Evolutionary conservation across 371 early-diverging fungal genomes (phyloP).

Genomic region (Lichtheimia ramosa): DNA sequence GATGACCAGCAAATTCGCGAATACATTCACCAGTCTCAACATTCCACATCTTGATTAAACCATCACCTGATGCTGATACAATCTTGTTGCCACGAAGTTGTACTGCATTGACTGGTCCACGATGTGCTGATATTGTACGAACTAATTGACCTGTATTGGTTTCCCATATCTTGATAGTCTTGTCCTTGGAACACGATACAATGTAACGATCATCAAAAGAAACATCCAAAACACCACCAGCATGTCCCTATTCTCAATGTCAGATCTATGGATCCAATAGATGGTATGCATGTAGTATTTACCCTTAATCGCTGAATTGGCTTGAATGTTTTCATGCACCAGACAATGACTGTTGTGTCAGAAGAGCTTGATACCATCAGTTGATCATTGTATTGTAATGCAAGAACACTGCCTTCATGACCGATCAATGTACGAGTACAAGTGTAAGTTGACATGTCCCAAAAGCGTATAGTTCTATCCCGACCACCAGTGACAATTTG

Average conservation of each 20-base stretch:
- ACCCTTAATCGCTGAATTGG: slow-evolving; percentile 49
- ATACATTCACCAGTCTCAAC: slow-evolving; percentile 66
- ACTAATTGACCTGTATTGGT: slow-evolving; percentile 52
- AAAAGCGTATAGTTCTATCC: slow-evolving; percentile 86
- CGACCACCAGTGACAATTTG: slow-evolving; percentile 91
- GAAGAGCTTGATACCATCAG: slow-evolving; percentile 92
- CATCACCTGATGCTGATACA: slow-evolving; percentile 90
- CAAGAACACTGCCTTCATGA: slow-evolving; percentile 90
- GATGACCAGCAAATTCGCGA: slow-evolving; percentile 71
- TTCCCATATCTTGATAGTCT: slow-evolving; percentile 88
- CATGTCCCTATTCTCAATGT: slow-evolving; percentile 62
- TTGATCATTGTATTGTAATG: slow-evolving; percentile 79
- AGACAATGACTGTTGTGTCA: slow-evolving; percentile 87
- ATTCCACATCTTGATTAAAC: slow-evolving; percentile 88
- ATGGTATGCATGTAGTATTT: too few relatives aligned
- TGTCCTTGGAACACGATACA: slow-evolving; percentile 93
- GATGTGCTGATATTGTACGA: slow-evolving; percentile 77
- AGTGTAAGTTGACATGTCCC: slow-evolving; percentile 61
- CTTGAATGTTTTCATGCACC: slow-evolving; percentile 67
- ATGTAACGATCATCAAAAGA: slow-evolving; percentile 73
- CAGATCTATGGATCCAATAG: too few relatives aligned
- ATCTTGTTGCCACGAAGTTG: slow-evolving; percentile 68
- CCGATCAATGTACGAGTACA: slow-evolving; percentile 77
- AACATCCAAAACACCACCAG: slow-evolving; percentile 78
- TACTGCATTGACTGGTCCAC: slow-evolving; percentile 89